phyloP scores from a whole-genome alignment of 2,329 filamentous ascomycete species.

The Acrodontium crateriforme region DNA sequence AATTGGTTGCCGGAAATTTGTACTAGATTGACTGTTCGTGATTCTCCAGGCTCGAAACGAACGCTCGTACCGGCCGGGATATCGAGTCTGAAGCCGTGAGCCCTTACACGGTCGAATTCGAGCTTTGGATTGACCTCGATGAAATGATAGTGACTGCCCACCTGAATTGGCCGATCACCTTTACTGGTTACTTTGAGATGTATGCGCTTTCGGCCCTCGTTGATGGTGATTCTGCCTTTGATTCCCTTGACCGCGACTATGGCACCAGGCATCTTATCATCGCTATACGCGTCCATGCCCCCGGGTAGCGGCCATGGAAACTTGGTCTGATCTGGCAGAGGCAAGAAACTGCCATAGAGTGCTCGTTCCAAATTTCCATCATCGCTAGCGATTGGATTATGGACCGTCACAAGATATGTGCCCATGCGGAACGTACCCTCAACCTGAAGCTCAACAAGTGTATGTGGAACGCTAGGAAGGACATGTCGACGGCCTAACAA shows the following conservation, averaged over 20 bases:
- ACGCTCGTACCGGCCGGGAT: slow-evolving; percentile 85
- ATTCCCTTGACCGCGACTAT: slow-evolving; percentile 56
- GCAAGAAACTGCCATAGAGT: slow-evolving; percentile 82
- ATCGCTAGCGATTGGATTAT: slow-evolving; percentile 73
- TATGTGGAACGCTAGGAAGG: slow-evolving; percentile 63
- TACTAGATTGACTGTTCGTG: slow-evolving; percentile 77
- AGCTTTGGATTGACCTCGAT: slow-evolving; percentile 86
- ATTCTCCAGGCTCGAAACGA: slow-evolving; percentile 86
- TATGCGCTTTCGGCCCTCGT: slow-evolving; percentile 59
- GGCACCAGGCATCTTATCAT: slow-evolving; percentile 61
- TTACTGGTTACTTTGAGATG: slow-evolving; percentile 66
- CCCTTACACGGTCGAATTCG: slow-evolving; percentile 68
- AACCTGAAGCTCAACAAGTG: slow-evolving; percentile 74
- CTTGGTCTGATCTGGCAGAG: slow-evolving; percentile 52
- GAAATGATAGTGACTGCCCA: slow-evolving; percentile 92
- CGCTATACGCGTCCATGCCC: slow-evolving; percentile 48
- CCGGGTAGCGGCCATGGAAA: slow-evolving; percentile 43
- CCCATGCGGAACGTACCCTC: slow-evolving; percentile 86
- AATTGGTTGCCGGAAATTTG: slow-evolving; percentile 70
- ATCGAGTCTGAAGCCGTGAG: slow-evolving; percentile 78
- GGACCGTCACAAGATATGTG: slow-evolving; percentile 88
- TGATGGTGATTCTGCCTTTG: slow-evolving; percentile 51
- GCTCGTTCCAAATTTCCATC: slow-evolving; percentile 79
- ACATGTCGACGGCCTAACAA: slow-evolving; percentile 93
- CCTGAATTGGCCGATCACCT: slow-evolving; percentile 80